Conservation (phyloP, 352 stramenopile genomes). For the Phytophthora kernoviae region DNA sequence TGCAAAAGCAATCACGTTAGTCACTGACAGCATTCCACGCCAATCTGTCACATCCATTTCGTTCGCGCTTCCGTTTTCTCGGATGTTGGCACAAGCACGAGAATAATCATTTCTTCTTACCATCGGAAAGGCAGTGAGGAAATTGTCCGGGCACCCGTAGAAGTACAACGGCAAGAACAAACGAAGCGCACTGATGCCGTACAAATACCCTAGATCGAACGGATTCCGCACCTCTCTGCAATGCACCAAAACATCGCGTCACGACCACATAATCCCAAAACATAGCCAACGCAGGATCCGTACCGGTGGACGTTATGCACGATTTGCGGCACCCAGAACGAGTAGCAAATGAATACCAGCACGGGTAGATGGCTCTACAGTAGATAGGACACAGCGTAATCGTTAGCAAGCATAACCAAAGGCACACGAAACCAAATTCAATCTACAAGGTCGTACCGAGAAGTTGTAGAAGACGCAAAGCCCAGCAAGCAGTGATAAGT, state of each 20-base stretch:
- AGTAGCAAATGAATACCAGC: slow-evolving; percentile 95
- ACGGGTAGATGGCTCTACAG: slow-evolving; percentile 83
- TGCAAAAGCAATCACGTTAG: slow-evolving; percentile 17
- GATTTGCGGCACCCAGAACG: slow-evolving; percentile 99
- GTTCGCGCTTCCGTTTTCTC: background rate
- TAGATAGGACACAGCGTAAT: slow-evolving; percentile 2
- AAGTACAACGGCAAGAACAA: slow-evolving; percentile 97
- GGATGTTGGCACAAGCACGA: background rate
- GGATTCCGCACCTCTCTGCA: slow-evolving; percentile 91
- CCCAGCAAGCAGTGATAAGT: slow-evolving; percentile 89
- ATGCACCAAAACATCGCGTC: background rate
- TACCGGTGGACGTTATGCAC: slow-evolving; percentile 93
- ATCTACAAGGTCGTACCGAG: slow-evolving; percentile 48
- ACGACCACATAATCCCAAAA: background rate
- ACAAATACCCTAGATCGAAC: slow-evolving; percentile 94
- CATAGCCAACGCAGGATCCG: slow-evolving; percentile 1
- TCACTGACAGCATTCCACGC: background rate
- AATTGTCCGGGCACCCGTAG: slow-evolving; percentile 94
- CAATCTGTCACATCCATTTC: background rate
- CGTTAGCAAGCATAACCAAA: slow-evolving; percentile 2
- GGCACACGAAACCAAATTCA: background rate
- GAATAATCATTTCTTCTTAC: slow-evolving; percentile 33
- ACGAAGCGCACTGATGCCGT: slow-evolving; percentile 93
- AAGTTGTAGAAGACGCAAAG: slow-evolving; percentile 94
- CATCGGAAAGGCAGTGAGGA: slow-evolving; percentile 87